Percentiles rank a stretch among this genome's conserved stretches.
Evolutionary conservation across 345 rosid genomes (phyloP).

Genomic region (Melaleuca quinquenervia): DNA sequence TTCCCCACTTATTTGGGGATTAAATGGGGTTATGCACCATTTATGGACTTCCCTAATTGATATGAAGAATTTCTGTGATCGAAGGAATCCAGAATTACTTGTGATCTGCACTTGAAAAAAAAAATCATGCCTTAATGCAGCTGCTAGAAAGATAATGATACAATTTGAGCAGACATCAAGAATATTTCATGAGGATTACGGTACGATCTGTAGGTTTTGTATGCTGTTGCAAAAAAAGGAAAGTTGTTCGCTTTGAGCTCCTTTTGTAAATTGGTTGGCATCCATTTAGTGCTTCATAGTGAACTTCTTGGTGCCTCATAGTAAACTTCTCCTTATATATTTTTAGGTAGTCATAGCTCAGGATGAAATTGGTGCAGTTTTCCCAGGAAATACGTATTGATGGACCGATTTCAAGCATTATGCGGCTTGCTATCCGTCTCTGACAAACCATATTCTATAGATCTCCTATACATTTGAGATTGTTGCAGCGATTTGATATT

Average conservation of each 20-base stretch:
- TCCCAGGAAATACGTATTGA: neutral
- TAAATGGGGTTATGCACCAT: neutral
- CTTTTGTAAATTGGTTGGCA: neutral
- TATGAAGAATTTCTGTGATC: neutral
- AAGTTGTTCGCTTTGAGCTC: neutral
- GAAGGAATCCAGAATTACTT: neutral
- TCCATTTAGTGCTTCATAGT: neutral
- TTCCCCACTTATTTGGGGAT: neutral
- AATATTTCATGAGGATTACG: neutral
- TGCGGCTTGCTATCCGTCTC: neutral
- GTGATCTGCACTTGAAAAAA: neutral
- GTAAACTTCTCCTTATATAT: neutral
- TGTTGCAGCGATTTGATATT: neutral
- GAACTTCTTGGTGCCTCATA: neutral
- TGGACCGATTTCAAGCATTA: neutral
- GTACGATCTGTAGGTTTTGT: neutral
- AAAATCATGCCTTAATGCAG: neutral
- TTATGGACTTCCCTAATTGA: neutral
- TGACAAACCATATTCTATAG: neutral
- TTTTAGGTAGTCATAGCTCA: neutral
- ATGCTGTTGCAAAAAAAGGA: neutral
- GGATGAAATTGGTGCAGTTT: neutral
- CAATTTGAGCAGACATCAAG: neutral
- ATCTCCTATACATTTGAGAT: neutral
- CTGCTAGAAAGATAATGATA: neutral